Conservation (phyloP, 2,329 filamentous ascomycete species). For the Xenosphaeropsis pyriputrescens region DNA sequence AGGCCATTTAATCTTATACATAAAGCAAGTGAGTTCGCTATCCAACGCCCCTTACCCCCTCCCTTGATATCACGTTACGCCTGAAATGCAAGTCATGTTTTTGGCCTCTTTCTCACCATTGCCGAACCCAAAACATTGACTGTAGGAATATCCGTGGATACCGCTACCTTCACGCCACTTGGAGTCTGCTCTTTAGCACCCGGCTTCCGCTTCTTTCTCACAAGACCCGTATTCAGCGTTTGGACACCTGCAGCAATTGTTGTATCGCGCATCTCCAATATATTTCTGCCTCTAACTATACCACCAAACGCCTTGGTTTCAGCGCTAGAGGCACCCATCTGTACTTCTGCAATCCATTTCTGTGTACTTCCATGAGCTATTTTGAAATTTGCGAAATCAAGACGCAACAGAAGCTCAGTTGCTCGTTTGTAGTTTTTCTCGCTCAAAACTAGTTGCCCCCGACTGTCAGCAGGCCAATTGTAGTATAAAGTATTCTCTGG, state of each 20-base stretch:
- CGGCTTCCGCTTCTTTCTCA: conserved; percentile 35
- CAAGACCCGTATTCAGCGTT: conserved; percentile 21
- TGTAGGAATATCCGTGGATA: conserved; percentile 1
- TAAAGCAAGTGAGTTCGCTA: too few relatives aligned
- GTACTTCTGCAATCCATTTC: conserved; percentile 57
- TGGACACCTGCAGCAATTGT: conserved; percentile 14
- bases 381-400: conserved; percentile 56
- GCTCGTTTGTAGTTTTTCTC: conserved; percentile 52
- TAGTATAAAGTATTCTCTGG: conserved; percentile 46
- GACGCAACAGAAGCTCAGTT: conserved; percentile 53
- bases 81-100: conserved; percentile 16
- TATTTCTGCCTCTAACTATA: conserved; percentile 29
- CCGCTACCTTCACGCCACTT: conserved; percentile 1
- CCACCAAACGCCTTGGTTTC: conserved; percentile 33
- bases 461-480: conserved; percentile 44
- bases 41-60: too few relatives aligned
- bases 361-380: conserved; percentile 49
- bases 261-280: conserved; percentile 9
- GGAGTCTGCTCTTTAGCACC: conserved; percentile 5
- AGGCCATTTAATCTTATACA: too few relatives aligned
- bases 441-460: conserved; percentile 48
- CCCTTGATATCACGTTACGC: too few relatives aligned
- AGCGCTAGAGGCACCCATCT: conserved; percentile 20
- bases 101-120: conserved; percentile 42
- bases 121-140: conserved; percentile 34